Percentiles rank a stretch among this genome's conserved stretches.
phyloP scores from a whole-genome alignment of 768 basidiomycete species.

The Gymnopilus junonius region DNA sequence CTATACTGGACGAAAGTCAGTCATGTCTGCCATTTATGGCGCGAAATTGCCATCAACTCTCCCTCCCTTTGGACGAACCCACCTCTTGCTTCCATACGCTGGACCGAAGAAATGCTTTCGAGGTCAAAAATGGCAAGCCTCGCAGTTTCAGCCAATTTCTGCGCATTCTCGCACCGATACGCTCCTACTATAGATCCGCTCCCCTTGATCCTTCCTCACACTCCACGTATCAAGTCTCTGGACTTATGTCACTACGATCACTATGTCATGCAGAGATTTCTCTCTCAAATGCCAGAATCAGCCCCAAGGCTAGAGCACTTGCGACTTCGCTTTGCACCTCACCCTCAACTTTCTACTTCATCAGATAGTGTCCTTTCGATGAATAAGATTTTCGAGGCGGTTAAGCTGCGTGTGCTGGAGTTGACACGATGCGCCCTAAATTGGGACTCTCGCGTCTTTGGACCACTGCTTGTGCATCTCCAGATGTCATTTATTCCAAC shows the following conservation, averaged over 20 bases:
- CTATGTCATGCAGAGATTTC: neutral
- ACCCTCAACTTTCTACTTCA: neutral
- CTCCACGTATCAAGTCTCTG: neutral
- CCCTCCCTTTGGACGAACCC: conserved; percentile 6
- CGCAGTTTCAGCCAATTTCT: neutral
- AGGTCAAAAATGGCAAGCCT: conserved; percentile 12
- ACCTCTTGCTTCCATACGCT: neutral
- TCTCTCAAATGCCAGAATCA: conserved; percentile 2
- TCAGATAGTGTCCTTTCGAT: neutral
- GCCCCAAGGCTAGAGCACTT: neutral
- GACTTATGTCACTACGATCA: neutral
- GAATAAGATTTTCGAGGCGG: neutral
- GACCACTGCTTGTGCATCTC: neutral
- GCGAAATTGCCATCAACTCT: conserved; percentile 1
- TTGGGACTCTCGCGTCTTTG: conserved; percentile 4
- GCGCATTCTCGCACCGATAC: neutral
- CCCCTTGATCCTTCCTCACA: neutral
- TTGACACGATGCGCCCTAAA: neutral
- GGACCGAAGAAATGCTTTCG: conserved; percentile 2
- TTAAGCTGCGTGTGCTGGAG: neutral
- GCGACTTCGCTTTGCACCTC: neutral
- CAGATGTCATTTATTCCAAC: neutral
- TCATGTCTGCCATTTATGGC: conserved; percentile 12
- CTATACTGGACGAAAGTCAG: conserved; percentile 1
- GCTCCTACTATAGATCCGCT: neutral